phyloP scores from a whole-genome alignment of 2,329 filamentous ascomycete species.

The Ophiostoma ips region DNA sequence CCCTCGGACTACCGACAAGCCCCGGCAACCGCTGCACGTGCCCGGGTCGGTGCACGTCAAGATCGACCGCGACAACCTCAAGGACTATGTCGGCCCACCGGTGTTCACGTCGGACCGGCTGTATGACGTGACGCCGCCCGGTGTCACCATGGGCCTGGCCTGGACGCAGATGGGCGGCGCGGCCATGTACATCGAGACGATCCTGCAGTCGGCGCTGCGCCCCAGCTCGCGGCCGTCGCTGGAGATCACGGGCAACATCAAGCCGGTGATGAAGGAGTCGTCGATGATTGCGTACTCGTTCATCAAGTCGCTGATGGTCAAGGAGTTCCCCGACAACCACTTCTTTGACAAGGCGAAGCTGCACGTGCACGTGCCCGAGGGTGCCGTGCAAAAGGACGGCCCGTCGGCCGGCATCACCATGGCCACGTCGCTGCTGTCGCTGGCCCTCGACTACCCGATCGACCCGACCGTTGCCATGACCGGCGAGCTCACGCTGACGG shows the following conservation, averaged over 20 bases:
- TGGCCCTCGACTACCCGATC: slow-evolving; percentile 66
- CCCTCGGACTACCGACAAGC: slow-evolving; percentile 49
- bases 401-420: slow-evolving; percentile 93
- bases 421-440: slow-evolving; percentile 80
- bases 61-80: slow-evolving; percentile 80
- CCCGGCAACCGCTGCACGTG: slow-evolving; percentile 65
- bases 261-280: slow-evolving; percentile 96
- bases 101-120: slow-evolving; percentile 91
- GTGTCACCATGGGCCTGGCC: slow-evolving; percentile 93
- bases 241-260: slow-evolving; percentile 88
- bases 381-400: slow-evolving; percentile 88
- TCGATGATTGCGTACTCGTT: slow-evolving; percentile 93
- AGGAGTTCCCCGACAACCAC: slow-evolving; percentile 72
- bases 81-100: slow-evolving; percentile 92
- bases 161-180: slow-evolving; percentile 97
- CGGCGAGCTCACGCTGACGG: slow-evolving; percentile 89
- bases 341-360: slow-evolving; percentile 95
- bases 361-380: slow-evolving; percentile 92
- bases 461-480: slow-evolving; percentile 93
- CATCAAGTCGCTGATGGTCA: slow-evolving; percentile 76
- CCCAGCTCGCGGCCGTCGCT: slow-evolving; percentile 62
- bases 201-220: slow-evolving; percentile 70
- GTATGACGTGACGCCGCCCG: slow-evolving; percentile 84
- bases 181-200: slow-evolving; percentile 93
- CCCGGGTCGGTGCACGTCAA: slow-evolving; percentile 75